phyloP scores from a whole-genome alignment of 2,329 filamentous ascomycete species.

The Magnaporthiopsis incrustans region DNA sequence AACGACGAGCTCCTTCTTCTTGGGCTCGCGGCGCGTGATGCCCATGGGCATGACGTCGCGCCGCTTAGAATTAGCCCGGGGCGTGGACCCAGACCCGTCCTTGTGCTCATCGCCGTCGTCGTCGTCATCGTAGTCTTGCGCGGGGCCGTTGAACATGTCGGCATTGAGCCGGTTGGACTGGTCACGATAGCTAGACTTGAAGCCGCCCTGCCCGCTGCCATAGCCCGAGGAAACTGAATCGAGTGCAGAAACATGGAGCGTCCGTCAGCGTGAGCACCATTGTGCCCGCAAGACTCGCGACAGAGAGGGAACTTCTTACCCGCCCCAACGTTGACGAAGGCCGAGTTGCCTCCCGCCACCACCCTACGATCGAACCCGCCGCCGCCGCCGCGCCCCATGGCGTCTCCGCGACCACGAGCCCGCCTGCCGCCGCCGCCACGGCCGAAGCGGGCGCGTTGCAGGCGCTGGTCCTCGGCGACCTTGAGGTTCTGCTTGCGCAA shows the following conservation, averaged over 20 bases:
- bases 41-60: conserved; percentile 42
- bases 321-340: conserved; percentile 23
- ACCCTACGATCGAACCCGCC: conserved; percentile 20
- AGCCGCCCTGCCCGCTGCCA: conserved; percentile 3
- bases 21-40: conserved; percentile 45
- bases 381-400: conserved; percentile 17
- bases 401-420: conserved; percentile 18
- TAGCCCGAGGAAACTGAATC: conserved; percentile 7
- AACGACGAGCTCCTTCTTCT: conserved; percentile 44
- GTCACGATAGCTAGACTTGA: conserved; percentile 20
- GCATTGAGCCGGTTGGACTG: conserved; percentile 46
- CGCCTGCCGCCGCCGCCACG: conserved; percentile 13
- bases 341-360: conserved; percentile 24
- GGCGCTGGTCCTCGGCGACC: conserved; percentile 22
- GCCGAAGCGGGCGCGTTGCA: conserved; percentile 19
- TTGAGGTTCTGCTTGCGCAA: conserved; percentile 20
- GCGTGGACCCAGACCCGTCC: conserved; percentile 19
- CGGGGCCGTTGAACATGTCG: conserved; percentile 42
- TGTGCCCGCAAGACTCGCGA: no score
- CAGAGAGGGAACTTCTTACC: conserved; percentile 16
- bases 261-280: background rate
- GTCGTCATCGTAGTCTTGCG: conserved; percentile 29
- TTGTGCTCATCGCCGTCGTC: conserved; percentile 36
- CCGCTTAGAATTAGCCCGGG: conserved; percentile 17
- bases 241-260: background rate